Evolutionary conservation across 2,329 filamentous ascomycete species (phyloP), one percentile per base, ranked within the genome.

Genomic region (Penicillium vulpinum): DNA sequence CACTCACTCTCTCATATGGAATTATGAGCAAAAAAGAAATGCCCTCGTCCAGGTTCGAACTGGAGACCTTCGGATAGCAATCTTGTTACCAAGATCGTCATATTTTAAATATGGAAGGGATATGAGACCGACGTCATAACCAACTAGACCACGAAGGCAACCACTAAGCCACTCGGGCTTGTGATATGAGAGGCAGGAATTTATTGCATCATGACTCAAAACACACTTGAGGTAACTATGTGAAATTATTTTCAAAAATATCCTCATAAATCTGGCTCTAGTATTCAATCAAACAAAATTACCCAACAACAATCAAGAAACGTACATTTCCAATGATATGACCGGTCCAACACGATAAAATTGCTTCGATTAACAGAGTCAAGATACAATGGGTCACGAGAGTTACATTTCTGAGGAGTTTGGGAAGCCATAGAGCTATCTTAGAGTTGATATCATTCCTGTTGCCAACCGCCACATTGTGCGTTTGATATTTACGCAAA

Each of bases 121-220:
- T 54, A 54, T 54, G 51, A 54, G 51, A 54, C 51, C 51, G 16
- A 41, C 51, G 51, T 54, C 44, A 54, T 54, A 22, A 54, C 51
- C 51, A 54, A 54, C 51, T 54, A 54, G 44, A 54, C 51, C 44
- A 54, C 36, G 38, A 48, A 48, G 51, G 51, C 51, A 9, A 26
- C 10, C 28, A 29, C 28, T 29, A 29, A 9, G 10, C 28, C 28
- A 29, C 28, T 29, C 28, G 8, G 28, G 7, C 28, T 33, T 15
- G 15, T 16, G 31, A 16, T 7, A 16, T 35, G 1, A n/a, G n/a
- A n/a, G n/a, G n/a, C n/a, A n/a, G n/a, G n/a, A 16, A 35, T 16
- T 35, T 16, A 16, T 35, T 13, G 5, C 2, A 16, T 2, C 16
- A 35, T 35, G 5, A 6, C 16, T 6, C 15, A 16, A 35, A 3